These are phyloP conservation scores for Polygonum aviculare DNA, from an alignment of 148 eudicot genomes.

Conservation along the genomic window DNA sequence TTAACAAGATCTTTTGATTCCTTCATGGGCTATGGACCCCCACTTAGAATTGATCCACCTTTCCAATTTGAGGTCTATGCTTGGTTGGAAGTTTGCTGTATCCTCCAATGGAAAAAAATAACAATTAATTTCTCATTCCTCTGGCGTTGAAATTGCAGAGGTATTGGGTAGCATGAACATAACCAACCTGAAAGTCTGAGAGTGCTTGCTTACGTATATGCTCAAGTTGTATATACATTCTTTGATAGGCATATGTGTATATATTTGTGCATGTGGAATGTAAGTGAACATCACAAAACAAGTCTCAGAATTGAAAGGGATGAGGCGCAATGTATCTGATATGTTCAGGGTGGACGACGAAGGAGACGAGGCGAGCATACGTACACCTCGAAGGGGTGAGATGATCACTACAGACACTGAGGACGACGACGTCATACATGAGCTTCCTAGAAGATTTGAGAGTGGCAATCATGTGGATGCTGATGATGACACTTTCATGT, in stretches of 20 bases:
- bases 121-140: background rate
- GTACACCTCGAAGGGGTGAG: background rate
- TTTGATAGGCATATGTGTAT: no score
- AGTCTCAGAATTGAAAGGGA: background rate
- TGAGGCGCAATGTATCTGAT: conserved; percentile 3
- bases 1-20: background rate
- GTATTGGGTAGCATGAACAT: background rate
- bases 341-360: background rate
- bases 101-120: background rate
- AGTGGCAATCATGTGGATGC: no score
- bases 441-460: background rate
- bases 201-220: background rate
- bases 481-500: background rate
- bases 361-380: background rate
- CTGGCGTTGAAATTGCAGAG: background rate
- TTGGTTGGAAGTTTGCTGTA: background rate
- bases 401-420: background rate
- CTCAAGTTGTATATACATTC: background rate
- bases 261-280: no score
- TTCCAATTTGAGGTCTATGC: background rate
- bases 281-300: background rate
- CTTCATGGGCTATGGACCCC: background rate
- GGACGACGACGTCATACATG: background rate
- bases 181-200: background rate
- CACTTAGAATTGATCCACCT: background rate